These are phyloP conservation scores for Phytophthora multivora DNA, from an alignment of 352 stramenopile genomes.

Conservation along the genomic window DNA sequence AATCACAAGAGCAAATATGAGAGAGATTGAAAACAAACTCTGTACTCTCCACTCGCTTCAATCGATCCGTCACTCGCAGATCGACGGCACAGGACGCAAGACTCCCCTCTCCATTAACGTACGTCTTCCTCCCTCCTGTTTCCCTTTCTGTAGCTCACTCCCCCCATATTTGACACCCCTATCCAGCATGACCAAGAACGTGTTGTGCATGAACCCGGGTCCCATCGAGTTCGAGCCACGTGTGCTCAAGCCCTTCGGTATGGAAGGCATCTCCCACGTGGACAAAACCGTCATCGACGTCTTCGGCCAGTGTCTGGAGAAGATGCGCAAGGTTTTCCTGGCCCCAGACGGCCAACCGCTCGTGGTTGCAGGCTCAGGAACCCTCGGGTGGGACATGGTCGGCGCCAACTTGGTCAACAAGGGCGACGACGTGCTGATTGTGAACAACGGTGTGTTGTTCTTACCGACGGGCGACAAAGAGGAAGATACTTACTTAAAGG, in stretches of 20 bases:
- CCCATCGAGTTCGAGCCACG: conserved; percentile 82
- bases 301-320: conserved; percentile 78
- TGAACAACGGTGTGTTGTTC: conserved; percentile 60
- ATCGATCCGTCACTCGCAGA: conserved; percentile 18
- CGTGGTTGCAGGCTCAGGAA: conserved; percentile 69
- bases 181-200: conserved; percentile 66
- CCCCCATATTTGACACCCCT: too few relatives aligned
- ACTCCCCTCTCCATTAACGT: conserved; percentile 3
- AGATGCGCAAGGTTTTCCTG: conserved; percentile 83
- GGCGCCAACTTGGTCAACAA: conserved; percentile 70
- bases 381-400: conserved; percentile 85
- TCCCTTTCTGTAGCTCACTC: not conserved
- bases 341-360: conserved; percentile 73
- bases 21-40: too few relatives aligned
- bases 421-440: conserved; percentile 65
- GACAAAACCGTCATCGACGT: conserved; percentile 80
- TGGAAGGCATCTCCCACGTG: conserved; percentile 81
- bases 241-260: conserved; percentile 72
- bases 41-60: not conserved
- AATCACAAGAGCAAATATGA: too few relatives aligned
- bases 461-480: not conserved
- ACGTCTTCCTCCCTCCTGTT: not conserved
- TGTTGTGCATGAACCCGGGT: conserved; percentile 84
- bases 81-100: conserved; percentile 18
- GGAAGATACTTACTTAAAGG: not conserved